A percentile compares a stretch with the other conserved stretches of the same genome.
Conservation (phyloP, 768 basidiomycete genomes). For the Lentinus tigrinus region DNA sequence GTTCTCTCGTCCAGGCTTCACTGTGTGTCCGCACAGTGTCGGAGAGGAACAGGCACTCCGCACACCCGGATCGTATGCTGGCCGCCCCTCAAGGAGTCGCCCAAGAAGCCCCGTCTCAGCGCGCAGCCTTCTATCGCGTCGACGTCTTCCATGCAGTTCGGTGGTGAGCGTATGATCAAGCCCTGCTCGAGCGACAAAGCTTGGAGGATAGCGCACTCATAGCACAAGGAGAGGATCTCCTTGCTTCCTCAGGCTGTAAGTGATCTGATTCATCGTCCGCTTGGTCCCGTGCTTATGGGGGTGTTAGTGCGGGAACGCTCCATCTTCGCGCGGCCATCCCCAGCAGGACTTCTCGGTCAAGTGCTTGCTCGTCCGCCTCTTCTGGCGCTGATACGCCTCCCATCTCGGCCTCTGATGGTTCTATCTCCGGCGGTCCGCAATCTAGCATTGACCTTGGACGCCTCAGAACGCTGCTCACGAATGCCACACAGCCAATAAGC, state of each 20-base stretch:
- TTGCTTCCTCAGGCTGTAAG: conserved; percentile 55
- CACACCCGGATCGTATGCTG: conserved; percentile 33
- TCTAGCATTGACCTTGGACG: conserved; percentile 75
- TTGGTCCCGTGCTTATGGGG: too few relatives aligned
- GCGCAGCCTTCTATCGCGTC: conserved; percentile 69
- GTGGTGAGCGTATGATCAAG: conserved; percentile 65
- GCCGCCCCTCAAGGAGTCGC: conserved; percentile 40
- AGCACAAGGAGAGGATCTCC: conserved; percentile 65
- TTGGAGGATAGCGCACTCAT: conserved; percentile 63
- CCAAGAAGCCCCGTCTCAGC: conserved; percentile 46
- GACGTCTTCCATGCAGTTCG: conserved; percentile 61
- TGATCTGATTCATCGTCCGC: too few relatives aligned
- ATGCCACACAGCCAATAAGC: conserved; percentile 46
- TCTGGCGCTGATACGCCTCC: conserved; percentile 74
- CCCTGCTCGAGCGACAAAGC: conserved; percentile 66
- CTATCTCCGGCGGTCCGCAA: conserved; percentile 67
- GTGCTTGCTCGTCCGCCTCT: conserved; percentile 59
- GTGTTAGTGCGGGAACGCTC: conserved; percentile 40
- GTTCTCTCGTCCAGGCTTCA: conserved; percentile 64
- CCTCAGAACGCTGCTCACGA: conserved; percentile 55
- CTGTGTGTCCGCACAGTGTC: conserved; percentile 66
- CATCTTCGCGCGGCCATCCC: conserved; percentile 60
- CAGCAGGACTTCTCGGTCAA: conserved; percentile 57
- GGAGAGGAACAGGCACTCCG: conserved; percentile 59
- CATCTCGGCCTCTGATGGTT: conserved; percentile 65